Percentiles rank a stretch among this genome's conserved stretches.
Conservation (phyloP, 805 yeast species). For the Candida railenensis region DNA sequence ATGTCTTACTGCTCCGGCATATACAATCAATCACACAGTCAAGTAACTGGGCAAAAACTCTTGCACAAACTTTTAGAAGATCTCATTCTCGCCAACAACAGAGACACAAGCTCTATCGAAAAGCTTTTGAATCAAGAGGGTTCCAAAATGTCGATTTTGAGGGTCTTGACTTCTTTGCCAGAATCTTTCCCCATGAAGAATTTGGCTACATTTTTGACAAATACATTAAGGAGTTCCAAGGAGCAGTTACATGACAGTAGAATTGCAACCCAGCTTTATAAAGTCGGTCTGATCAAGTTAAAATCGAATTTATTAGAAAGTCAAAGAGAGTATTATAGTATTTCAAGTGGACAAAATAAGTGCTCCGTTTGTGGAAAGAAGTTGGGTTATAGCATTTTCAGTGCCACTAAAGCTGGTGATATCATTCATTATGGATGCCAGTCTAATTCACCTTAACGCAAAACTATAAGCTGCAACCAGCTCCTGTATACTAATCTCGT, state of each 20-base stretch:
- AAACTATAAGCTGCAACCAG: neutral
- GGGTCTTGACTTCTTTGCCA: constrained; percentile 54
- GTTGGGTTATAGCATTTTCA: constrained; percentile 54
- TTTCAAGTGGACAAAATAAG: constrained; percentile 39
- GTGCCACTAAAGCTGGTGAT: constrained; percentile 43
- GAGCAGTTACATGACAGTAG: constrained; percentile 38
- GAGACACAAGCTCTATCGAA: constrained; percentile 25
- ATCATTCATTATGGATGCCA: constrained; percentile 61
- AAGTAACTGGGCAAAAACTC: constrained; percentile 38
- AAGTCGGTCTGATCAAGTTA: constrained; percentile 50
- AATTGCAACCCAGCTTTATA: constrained; percentile 48
- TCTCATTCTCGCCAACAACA: constrained; percentile 38
- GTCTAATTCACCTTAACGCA: neutral
- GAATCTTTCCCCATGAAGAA: constrained; percentile 42
- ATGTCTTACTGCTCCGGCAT: constrained; percentile 58
- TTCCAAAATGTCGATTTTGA: constrained; percentile 43
- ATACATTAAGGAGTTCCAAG: constrained; percentile 42
- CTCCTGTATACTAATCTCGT: too few relatives aligned
- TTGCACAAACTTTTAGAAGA: constrained; percentile 53
- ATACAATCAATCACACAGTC: constrained; percentile 30
- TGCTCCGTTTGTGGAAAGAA: constrained; percentile 62
- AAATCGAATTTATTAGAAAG: constrained; percentile 41
- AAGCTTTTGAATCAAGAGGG: constrained; percentile 45
- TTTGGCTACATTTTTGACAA: constrained; percentile 44
- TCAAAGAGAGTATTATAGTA: constrained; percentile 32